Evolutionary conservation across 2,329 filamentous ascomycete genomes (phyloP).

Genomic region (Venturiaceae sp.): DNA sequence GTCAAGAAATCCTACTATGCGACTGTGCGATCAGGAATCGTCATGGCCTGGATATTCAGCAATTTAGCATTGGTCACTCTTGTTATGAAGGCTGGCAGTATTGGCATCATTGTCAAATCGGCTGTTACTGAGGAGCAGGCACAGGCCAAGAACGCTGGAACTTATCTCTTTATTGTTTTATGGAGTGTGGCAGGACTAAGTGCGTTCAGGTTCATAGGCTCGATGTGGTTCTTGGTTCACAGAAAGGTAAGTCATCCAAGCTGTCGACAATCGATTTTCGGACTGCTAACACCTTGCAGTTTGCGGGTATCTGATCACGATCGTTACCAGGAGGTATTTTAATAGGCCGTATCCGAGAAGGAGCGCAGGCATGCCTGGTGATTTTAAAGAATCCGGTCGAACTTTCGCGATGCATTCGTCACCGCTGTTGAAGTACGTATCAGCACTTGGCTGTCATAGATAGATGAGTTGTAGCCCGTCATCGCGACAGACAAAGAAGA

Average conservation of each 20-base stretch:
- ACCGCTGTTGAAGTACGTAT: background rate
- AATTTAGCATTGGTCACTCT: constrained; percentile 83
- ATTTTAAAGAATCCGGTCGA: no score
- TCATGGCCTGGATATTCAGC: constrained; percentile 91
- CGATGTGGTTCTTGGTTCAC: constrained; percentile 78
- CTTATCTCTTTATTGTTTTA: constrained; percentile 79
- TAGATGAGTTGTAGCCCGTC: background rate
- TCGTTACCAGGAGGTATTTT: no score
- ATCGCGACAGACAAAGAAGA: background rate
- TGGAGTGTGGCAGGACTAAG: constrained; percentile 83
- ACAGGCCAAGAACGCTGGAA: constrained; percentile 51
- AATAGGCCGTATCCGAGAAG: background rate
- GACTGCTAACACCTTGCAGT: background rate
- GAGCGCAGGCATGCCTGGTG: background rate
- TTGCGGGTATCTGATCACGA: background rate
- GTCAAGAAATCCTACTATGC: constrained; percentile 98
- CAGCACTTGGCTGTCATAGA: background rate
- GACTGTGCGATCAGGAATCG: constrained; percentile 84
- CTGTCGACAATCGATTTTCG: no score
- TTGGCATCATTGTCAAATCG: constrained; percentile 44
- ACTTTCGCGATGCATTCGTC: background rate
- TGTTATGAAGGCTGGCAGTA: constrained; percentile 75
- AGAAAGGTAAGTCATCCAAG: constrained; percentile 18
- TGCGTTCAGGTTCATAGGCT: constrained; percentile 78
- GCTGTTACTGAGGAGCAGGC: constrained; percentile 29